Evolutionary conservation across 106 monocot genomes (phyloP), one percentile per base, ranked within the genome.

Genomic region (Allium fistulosum): DNA sequence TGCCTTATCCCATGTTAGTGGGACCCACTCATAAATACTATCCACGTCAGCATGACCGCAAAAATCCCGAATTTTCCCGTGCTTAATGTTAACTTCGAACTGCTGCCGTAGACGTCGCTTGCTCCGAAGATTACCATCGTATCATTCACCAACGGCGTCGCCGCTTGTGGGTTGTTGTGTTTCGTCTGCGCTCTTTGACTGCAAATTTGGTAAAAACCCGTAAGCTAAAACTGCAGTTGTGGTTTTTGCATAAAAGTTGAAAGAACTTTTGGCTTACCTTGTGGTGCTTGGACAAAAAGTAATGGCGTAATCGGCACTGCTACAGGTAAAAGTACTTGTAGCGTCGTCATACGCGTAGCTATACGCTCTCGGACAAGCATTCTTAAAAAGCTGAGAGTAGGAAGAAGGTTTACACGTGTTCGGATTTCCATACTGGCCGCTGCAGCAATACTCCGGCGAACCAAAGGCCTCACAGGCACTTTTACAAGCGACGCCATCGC

Each of bases 391-490:
- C 81, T 79, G 68, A 7, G 93, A 93, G 77, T 88, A 93, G 0
- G 75, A 50, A 13, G 83, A 69, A 3, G 93, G 93, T 61, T 71
- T 73, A 73, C 93, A 93, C 2, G 93, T 93, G 72, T 71, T 83
- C 7, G 93, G 93, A 69, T 79, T 89, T 53, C 80, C 93, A 58
- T 81, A 94, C 27, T 59, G 83, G 10, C 93, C 88, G 71, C 81
- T 84, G 79, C 91, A 91, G 77, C 91, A 92, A 64, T 82, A 92
- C 80, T 92, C 61, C 45, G 87, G 80, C 12, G 80, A 73, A 46
- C 86, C 80, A 71, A 84, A 94, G 59, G 93, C 93, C 68, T 89
- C 93, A 75, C 93, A 94, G 10, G 93, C 93, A 71, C 93, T 94
- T 76, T 52, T 67, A 69, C 93, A 94, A 26, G 93, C 93, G 56